phyloP scores from a whole-genome alignment of 176 grass and related monocot species.

The Carex myosuroides region DNA sequence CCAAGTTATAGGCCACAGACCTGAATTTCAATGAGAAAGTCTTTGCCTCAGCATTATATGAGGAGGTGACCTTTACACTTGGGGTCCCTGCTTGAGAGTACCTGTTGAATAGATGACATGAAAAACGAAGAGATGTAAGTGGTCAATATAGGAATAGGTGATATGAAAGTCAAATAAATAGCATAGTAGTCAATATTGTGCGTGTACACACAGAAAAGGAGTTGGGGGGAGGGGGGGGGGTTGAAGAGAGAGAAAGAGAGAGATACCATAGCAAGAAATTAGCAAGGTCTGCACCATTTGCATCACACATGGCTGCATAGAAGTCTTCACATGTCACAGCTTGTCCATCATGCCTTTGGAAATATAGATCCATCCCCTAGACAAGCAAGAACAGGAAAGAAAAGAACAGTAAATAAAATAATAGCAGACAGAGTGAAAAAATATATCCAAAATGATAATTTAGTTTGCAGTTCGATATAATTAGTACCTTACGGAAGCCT shows the following conservation, averaged over 20 bases:
- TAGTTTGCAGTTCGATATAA: slow-evolving; percentile 8
- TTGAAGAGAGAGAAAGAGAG: not conserved
- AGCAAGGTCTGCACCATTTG: slow-evolving; percentile 70
- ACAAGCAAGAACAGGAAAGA: slow-evolving; percentile 14
- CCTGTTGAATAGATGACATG: slow-evolving; percentile 38
- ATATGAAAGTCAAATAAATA: no score
- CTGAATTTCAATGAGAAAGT: slow-evolving; percentile 82
- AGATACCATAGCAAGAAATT: slow-evolving; percentile 89
- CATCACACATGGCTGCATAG: slow-evolving; percentile 95
- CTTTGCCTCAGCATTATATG: slow-evolving; percentile 54
- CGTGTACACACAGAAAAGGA: not conserved
- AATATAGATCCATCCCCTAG: slow-evolving; percentile 99
- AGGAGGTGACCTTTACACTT: slow-evolving; percentile 57
- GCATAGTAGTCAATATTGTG: no score
- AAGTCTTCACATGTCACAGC: slow-evolving; percentile 98
- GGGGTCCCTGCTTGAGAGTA: slow-evolving; percentile 93
- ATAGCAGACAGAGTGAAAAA: not conserved
- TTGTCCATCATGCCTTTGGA: slow-evolving; percentile 95
- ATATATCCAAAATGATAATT: slow-evolving; percentile 10
- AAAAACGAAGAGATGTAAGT: not conserved
- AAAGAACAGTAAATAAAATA: not conserved
- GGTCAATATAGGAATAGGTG: not conserved
- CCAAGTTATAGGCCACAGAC: slow-evolving; percentile 22
- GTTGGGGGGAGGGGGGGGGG: not conserved
- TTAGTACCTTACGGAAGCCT: slow-evolving; percentile 78